A percentile compares a stretch with the other conserved stretches of the same genome.
These are phyloP conservation scores for Solanum piurae DNA, from an alignment of 257 asterid species.

Conservation along the genomic window DNA sequence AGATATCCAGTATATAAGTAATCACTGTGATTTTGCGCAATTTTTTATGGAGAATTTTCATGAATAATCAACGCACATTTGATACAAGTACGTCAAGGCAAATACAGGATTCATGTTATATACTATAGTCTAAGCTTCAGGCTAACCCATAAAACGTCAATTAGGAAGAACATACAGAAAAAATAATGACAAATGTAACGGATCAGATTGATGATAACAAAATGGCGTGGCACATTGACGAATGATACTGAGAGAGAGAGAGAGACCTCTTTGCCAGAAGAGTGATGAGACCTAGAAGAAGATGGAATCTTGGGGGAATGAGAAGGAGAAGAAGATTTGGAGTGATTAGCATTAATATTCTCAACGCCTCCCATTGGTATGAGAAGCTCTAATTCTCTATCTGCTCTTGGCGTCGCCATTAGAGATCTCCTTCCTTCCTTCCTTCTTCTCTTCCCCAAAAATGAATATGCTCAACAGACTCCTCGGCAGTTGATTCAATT, in stretches of 20 bases:
- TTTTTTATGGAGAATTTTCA: not conserved
- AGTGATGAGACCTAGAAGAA: conserved; percentile 16
- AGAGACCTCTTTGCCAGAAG: conserved; percentile 44
- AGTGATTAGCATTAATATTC: conserved; percentile 9
- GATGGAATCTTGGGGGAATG: conserved; percentile 19
- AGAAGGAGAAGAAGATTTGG: conserved; percentile 40
- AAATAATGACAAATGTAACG: not conserved
- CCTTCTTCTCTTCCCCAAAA: not conserved
- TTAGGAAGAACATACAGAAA: not conserved
- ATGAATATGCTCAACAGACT: not conserved
- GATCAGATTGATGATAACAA: not conserved
- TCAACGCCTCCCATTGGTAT: conserved; percentile 25
- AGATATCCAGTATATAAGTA: not conserved
- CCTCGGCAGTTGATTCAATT: not conserved
- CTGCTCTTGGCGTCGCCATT: conserved; percentile 10
- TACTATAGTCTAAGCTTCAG: not conserved
- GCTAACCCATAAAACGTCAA: not conserved
- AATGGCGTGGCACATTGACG: not conserved
- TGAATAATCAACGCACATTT: not conserved
- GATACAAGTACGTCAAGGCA: not conserved
- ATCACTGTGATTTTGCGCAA: not conserved
- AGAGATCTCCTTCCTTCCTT: not conserved
- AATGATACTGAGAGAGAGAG: not conserved
- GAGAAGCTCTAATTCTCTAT: conserved; percentile 55
- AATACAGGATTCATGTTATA: not conserved